A percentile compares a stretch with the other conserved stretches of the same genome.
phyloP scores from a whole-genome alignment of 2,329 filamentous ascomycete genomes.

The Colletotrichum sp. region DNA sequence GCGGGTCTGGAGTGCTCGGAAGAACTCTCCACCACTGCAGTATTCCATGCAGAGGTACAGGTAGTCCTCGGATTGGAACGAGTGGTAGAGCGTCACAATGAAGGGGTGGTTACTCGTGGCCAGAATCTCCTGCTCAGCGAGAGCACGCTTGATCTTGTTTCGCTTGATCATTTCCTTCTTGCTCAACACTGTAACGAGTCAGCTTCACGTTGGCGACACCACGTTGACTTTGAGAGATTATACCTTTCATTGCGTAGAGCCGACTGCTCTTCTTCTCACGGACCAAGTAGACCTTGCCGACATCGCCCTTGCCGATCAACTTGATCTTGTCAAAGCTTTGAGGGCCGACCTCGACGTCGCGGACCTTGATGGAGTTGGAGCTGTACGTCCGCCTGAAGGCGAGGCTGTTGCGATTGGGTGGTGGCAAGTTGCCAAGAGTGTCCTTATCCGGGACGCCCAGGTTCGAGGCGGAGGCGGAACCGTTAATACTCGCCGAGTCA shows the following conservation, averaged over 20 bases:
- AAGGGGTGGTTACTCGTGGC: conserved; percentile 99
- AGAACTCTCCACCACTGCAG: conserved; percentile 98
- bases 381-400: conserved; percentile 96
- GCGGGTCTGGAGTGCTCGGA: conserved; percentile 92
- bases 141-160: conserved; percentile 98
- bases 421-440: conserved; percentile 65
- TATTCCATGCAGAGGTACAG: conserved; percentile 99
- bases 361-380: conserved; percentile 98
- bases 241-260: conserved; percentile 98
- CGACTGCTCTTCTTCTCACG: conserved; percentile 96
- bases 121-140: conserved; percentile 97
- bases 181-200: conserved; percentile 76
- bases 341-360: conserved; percentile 94
- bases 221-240: conserved; percentile 26
- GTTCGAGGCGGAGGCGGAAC: conserved; percentile 28
- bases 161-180: conserved; percentile 99
- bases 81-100: conserved; percentile 98
- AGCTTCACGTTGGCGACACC: conserved; percentile 28
- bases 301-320: conserved; percentile 97
- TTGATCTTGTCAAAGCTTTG: conserved; percentile 99
- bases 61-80: conserved; percentile 98
- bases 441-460: conserved; percentile 49
- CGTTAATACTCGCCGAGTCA: conserved; percentile 43
- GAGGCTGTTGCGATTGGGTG: conserved; percentile 70
- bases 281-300: conserved; percentile 97